phyloP scores from a whole-genome alignment of 2,329 filamentous ascomycete genomes.

The Capronia epimyces region DNA sequence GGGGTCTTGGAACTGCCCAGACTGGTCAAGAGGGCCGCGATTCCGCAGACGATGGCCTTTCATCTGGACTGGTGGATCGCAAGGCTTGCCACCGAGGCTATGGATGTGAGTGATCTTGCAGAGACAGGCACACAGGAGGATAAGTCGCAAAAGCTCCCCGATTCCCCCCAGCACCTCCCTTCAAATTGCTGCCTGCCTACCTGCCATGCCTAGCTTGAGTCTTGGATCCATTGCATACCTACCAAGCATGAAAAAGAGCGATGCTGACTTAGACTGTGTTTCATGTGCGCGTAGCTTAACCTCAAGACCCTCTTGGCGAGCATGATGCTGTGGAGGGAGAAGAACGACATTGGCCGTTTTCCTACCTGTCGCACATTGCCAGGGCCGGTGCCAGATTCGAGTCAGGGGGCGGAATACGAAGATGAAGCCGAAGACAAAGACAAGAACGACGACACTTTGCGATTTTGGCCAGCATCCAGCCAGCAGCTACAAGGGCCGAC shows the following conservation, averaged over 20 bases:
- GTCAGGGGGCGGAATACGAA: no score
- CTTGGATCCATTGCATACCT: no score
- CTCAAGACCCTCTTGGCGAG: conserved; percentile 10
- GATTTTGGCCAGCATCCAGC: not conserved
- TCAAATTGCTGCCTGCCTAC: not conserved
- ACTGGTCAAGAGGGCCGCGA: not conserved
- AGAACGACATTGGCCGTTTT: conserved; percentile 5
- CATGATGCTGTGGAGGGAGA: conserved; percentile 13
- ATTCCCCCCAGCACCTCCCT: no score
- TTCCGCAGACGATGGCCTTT: conserved; percentile 15
- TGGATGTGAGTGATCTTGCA: conserved; percentile 2
- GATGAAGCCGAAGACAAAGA: not conserved
- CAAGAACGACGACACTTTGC: not conserved
- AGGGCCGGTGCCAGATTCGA: no score
- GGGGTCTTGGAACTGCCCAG: not conserved
- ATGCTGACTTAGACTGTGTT: not conserved
- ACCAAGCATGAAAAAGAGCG: not conserved
- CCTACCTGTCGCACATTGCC: not conserved
- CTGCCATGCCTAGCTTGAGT: no score
- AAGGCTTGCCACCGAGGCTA: not conserved
- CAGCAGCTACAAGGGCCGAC: not conserved
- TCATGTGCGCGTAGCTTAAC: not conserved
- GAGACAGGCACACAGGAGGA: not conserved
- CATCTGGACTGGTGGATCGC: conserved; percentile 15
- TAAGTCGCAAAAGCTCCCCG: no score